Evolutionary conservation across 2,329 filamentous ascomycete species (phyloP).

Genomic region (Aureobasidium melanogenum): DNA sequence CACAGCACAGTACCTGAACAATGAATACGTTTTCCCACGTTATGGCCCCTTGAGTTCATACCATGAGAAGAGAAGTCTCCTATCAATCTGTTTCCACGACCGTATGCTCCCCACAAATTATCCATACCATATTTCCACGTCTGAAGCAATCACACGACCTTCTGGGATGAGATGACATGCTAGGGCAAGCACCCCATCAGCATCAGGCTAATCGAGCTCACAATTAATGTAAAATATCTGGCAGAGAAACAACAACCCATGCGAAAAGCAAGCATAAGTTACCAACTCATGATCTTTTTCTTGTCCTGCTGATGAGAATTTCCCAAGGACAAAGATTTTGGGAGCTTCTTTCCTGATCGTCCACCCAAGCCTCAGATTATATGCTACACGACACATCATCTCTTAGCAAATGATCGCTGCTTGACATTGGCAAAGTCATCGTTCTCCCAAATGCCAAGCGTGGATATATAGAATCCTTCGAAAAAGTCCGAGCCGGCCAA

Average conservation of each 20-base stretch:
- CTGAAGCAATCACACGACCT: not conserved
- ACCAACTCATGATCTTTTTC: not conserved
- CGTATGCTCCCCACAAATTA: not conserved
- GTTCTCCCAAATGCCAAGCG: not conserved
- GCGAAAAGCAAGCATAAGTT: not conserved
- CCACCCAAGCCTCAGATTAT: not conserved
- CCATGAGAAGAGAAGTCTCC: not conserved
- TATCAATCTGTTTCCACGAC: not conserved
- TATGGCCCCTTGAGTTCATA: not conserved
- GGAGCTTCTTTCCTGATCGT: not conserved
- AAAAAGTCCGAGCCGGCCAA: not conserved
- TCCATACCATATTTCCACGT: not conserved
- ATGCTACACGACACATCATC: not conserved
- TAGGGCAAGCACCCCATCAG: not conserved
- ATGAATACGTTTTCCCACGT: not conserved
- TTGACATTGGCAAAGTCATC: not conserved
- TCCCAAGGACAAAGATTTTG: not conserved
- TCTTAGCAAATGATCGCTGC: not conserved
- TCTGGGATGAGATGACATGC: not conserved
- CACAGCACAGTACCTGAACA: not conserved
- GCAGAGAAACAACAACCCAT: not conserved
- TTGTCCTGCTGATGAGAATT: not conserved
- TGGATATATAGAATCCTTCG: not conserved
- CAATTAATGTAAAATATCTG: not conserved
- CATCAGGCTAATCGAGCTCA: not conserved